Percentiles rank a stretch among this genome's conserved stretches.
Conservation (phyloP, 1,139 yeast species). For the Suhomyces wounanorum region DNA sequence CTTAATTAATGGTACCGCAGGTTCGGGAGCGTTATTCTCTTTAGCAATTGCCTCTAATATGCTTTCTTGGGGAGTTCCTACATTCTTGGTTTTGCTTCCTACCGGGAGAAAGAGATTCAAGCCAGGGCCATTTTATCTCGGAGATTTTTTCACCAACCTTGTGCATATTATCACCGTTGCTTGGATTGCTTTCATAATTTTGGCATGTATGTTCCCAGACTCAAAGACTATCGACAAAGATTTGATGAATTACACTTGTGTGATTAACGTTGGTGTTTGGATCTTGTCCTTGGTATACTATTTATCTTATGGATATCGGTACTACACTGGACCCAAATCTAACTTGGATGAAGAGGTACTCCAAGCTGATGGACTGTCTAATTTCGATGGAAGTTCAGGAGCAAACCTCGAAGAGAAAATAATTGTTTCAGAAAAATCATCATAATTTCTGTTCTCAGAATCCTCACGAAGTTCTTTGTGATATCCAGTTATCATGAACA, state of each 20-base stretch:
- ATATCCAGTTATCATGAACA: no score
- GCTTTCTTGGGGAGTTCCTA: slow-evolving; percentile 46
- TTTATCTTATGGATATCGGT: slow-evolving; percentile 22
- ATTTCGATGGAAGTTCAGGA: neutral
- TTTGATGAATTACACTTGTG: slow-evolving; percentile 41
- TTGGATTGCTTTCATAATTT: slow-evolving; percentile 35
- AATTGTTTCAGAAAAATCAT: no score
- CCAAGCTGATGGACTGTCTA: neutral
- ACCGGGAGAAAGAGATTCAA: slow-evolving; percentile 36
- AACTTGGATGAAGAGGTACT: slow-evolving; percentile 26
- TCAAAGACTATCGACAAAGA: slow-evolving; percentile 26
- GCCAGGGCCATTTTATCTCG: slow-evolving; percentile 38
- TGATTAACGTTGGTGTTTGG: slow-evolving; percentile 41
- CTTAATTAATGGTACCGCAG: slow-evolving; percentile 33
- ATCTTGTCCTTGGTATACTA: slow-evolving; percentile 29
- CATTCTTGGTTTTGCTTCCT: slow-evolving; percentile 43
- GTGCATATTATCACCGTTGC: slow-evolving; percentile 26
- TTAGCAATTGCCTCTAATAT: slow-evolving; percentile 50
- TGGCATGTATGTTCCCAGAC: slow-evolving; percentile 45
- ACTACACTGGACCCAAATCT: slow-evolving; percentile 39
- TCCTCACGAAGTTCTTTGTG: no score
- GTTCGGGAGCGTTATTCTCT: slow-evolving; percentile 50
- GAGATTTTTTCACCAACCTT: slow-evolving; percentile 25
- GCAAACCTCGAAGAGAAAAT: neutral
- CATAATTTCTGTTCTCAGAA: no score